Evolutionary conservation across 106 monocot species (phyloP), one percentile per base, ranked within the genome.

Genomic region (Platanthera zijinensis): DNA sequence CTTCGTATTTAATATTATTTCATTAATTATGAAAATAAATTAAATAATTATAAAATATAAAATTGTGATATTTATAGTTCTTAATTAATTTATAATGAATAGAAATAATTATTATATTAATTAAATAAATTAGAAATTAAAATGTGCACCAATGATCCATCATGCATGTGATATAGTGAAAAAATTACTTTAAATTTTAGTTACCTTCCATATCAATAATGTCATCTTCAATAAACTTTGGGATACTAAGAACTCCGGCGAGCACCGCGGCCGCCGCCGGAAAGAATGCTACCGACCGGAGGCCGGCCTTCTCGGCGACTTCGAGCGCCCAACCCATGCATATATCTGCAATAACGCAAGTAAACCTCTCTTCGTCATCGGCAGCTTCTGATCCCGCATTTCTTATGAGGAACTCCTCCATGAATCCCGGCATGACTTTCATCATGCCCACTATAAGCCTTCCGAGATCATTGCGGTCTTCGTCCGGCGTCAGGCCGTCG

Each of bases 181-280:
- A 25, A 25, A 25, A 0, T 25, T 0, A 25, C 0, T 0, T 39
- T 39, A 39, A 39, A 39, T 39, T 39, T 39, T 39, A 39, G 11
- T 52, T 12, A 75, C 52, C 68, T 48, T 75, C n/a, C 21, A 62
- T 71, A 4, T 71, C 48, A 12, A 82, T 77, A 51, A 78, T 49
- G 7, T 73, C 73, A 17, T 74, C 73, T 46, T 59, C 51, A 17
- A 77, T 73, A 48, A 73, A 45, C 45, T 64, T 73, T 7, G 82
- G 77, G 25, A 73, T 73, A 7, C 52, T 53, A 5, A 77, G 8
- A 6, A 77, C 49, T 1, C 50, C 45, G 10, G 59, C 30, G 7
- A 84, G 79, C 7, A 47, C 2, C 5, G 8, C 70, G 7, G 87
- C 84, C 0, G 75, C 15, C 0, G 81, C 87, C 10, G 61, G 61